These are phyloP conservation scores for Juglanconis oblonga DNA, from an alignment of 2,329 filamentous ascomycete species.

Conservation along the genomic window DNA sequence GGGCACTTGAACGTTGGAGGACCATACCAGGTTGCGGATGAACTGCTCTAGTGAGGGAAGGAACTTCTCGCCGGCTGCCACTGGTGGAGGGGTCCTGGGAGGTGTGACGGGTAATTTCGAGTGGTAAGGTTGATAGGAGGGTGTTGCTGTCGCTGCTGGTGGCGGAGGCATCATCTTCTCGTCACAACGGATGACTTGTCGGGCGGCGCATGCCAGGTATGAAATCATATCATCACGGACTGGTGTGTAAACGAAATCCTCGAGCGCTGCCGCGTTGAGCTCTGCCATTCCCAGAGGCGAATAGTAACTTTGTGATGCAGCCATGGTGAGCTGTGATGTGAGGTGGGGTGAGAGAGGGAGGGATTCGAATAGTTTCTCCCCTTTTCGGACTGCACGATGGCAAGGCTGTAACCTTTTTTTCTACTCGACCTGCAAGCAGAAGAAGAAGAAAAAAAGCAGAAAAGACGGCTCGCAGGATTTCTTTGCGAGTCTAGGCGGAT, in stretches of 20 bases:
- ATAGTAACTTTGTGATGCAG: slow-evolving; percentile 32
- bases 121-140: slow-evolving; percentile 19
- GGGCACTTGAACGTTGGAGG: slow-evolving; percentile 94
- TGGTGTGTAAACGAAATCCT: slow-evolving; percentile 75
- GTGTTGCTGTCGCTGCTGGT: slow-evolving; percentile 22
- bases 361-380: slow-evolving; percentile 6
- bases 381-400: slow-evolving; percentile 12
- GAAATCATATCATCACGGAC: slow-evolving; percentile 74
- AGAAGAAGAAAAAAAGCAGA: background rate
- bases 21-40: slow-evolving; percentile 85
- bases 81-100: slow-evolving; percentile 45
- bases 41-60: slow-evolving; percentile 86
- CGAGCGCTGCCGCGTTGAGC: slow-evolving; percentile 71
- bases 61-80: slow-evolving; percentile 45
- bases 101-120: slow-evolving; percentile 46
- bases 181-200: slow-evolving; percentile 79
- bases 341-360: slow-evolving; percentile 17
- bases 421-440: slow-evolving; percentile 13
- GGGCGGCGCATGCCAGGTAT: slow-evolving; percentile 72
- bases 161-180: slow-evolving; percentile 51
- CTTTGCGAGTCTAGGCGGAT: slow-evolving; percentile 4
- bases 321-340: slow-evolving; percentile 38
- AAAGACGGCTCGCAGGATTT: slow-evolving; percentile 19
- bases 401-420: slow-evolving; percentile 26
- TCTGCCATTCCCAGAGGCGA: slow-evolving; percentile 45